These are phyloP conservation scores for Tephrocybe sp. DNA, from an alignment of 768 basidiomycete species.

Conservation along the genomic window DNA sequence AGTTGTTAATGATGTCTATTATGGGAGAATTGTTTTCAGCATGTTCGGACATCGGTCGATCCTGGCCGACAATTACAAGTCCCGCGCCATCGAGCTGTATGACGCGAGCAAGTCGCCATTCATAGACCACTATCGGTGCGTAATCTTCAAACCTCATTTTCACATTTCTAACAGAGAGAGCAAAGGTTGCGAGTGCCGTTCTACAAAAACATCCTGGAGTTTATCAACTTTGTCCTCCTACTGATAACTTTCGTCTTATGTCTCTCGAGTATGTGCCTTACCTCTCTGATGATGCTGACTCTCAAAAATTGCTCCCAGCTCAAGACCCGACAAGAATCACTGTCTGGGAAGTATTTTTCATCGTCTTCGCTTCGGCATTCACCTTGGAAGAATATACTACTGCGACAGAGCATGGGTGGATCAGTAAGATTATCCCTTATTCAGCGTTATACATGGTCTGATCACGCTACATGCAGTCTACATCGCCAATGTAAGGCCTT, in stretches of 20 bases:
- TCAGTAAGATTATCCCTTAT: slow-evolving; percentile 48
- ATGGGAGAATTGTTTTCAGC: slow-evolving; percentile 72
- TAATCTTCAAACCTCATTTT: not conserved
- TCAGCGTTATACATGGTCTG: not conserved
- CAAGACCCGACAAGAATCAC: slow-evolving; percentile 51
- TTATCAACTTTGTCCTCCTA: slow-evolving; percentile 70
- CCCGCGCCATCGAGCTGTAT: slow-evolving; percentile 70
- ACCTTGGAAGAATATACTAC: slow-evolving; percentile 85
- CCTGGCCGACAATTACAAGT: slow-evolving; percentile 89
- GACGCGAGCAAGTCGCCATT: slow-evolving; percentile 64
- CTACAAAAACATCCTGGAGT: slow-evolving; percentile 76
- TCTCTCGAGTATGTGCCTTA: slow-evolving; percentile 60
- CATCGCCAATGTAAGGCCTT: slow-evolving; percentile 66
- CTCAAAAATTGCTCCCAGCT: slow-evolving; percentile 35
- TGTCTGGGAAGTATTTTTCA: slow-evolving; percentile 68
- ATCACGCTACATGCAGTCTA: slow-evolving; percentile 51
- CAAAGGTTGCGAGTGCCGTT: slow-evolving; percentile 74
- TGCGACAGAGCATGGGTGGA: slow-evolving; percentile 84
- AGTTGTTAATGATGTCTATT: slow-evolving; percentile 84
- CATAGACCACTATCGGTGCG: slow-evolving; percentile 79
- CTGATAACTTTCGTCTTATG: slow-evolving; percentile 71
- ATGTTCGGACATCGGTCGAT: slow-evolving; percentile 65
- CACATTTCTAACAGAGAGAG: slow-evolving; percentile 1
- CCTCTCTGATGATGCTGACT: not conserved
- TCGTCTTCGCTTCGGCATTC: slow-evolving; percentile 76